These are phyloP conservation scores for Colletotrichum cuscutae DNA, from an alignment of 2,329 filamentous ascomycete species.

Conservation along the genomic window DNA sequence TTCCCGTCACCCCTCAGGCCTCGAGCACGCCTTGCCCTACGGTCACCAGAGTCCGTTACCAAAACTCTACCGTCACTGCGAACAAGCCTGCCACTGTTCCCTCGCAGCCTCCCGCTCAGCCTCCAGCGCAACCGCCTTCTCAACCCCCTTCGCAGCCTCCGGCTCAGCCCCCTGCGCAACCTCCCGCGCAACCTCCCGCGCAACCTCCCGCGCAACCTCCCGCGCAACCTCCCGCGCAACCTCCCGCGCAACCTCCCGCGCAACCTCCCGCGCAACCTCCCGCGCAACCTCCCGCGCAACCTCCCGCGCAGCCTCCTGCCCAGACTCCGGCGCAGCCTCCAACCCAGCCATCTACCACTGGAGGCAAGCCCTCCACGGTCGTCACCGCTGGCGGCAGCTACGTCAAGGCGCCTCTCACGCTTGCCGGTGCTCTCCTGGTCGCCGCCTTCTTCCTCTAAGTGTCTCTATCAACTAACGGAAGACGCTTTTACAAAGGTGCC, in stretches of 20 bases:
- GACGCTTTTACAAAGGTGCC: neutral
- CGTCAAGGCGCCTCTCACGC: conserved; percentile 19
- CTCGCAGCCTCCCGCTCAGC: neutral
- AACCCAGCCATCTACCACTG: neutral
- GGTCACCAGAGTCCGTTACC: neutral
- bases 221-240: neutral
- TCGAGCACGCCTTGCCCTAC: conserved; percentile 2
- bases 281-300: neutral
- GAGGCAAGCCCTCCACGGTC: conserved; percentile 14
- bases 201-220: neutral
- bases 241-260: neutral
- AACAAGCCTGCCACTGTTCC: neutral
- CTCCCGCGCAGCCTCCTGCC: neutral
- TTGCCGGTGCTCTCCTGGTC: neutral
- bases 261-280: neutral
- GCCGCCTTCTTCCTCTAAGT: conserved; percentile 27
- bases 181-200: neutral
- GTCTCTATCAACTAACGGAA: neutral
- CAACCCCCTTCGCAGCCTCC: neutral
- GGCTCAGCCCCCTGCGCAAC: neutral
- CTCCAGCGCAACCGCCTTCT: neutral
- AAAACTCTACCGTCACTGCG: conserved; percentile 1
- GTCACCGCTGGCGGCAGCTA: conserved; percentile 18
- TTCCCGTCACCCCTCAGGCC: neutral
- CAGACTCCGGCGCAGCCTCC: conserved; percentile 8